Base-by-base conservation (phyloP, 1,284 basidiomycete species). In the Ustilago tritici region DNA sequence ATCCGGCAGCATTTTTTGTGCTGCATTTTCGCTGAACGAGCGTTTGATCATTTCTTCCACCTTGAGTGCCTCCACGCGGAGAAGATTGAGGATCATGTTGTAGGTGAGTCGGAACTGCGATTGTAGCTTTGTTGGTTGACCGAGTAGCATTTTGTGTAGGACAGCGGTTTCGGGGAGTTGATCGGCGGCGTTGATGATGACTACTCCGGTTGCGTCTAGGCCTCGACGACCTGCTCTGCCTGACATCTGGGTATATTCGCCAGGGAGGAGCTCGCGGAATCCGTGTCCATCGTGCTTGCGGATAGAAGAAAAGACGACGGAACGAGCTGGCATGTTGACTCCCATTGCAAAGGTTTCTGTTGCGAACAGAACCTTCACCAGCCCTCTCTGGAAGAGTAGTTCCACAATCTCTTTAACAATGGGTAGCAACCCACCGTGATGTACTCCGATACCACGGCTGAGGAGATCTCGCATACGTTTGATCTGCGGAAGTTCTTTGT, bases 31-130 rank as follows among this genome's bases (percentile, higher is more conserved):
- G 4, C 96, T 98, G 87, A 99, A 99, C 84, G 94, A 95, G 41
- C 97, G 90, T 87, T 99, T 99, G 87, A 99, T 99, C 97, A 99
- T 99, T 86, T 99, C 97, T 84, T 99, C 97, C 9, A 99, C 97
- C 75, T 92, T 90, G 40, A 99, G 89, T 2, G 97, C 95, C 85
- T 99, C 97, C 9, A 99, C 96, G 35, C 97, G 92, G 17, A 99
- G 89, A 49, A 99, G 88, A 85, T 99, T 99, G 69, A 99, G 88
- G 71, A 99, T 98, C 97, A 99, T 99, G 86, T 98, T 98, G 88
- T 99, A 99, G 1, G 97, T 99, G 75, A 99, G 89, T 57, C 97
- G 90, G 89, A 99, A 99, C 85, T 99, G 97, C 2, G 95, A 98
- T 56, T 92, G 91, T n/a, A 99, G 90, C 85, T 95, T 95, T 58